A percentile compares a stretch with the other conserved stretches of the same genome.
phyloP scores from a whole-genome alignment of 306 rosid genomes.

The Fragaria iinumae region DNA sequence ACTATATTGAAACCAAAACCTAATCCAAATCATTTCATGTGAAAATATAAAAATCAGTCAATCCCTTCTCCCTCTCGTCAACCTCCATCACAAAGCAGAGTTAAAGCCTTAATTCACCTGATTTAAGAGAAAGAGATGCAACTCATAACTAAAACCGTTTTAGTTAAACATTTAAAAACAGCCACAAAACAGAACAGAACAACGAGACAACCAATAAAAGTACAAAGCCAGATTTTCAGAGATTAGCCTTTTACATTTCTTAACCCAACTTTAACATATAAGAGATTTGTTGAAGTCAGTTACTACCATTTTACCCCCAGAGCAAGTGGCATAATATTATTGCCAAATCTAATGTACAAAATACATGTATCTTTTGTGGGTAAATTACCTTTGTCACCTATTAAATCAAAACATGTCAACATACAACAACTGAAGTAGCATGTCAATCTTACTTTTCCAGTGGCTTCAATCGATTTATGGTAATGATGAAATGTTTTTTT shows the following conservation, averaged over 20 bases:
- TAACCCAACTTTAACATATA: no score
- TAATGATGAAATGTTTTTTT: no score
- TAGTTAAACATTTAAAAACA: neutral
- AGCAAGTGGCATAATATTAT: no score
- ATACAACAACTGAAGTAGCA: neutral
- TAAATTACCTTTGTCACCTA: neutral
- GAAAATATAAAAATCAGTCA: neutral
- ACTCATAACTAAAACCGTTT: neutral
- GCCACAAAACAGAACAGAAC: neutral
- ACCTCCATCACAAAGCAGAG: neutral
- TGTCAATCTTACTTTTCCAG: neutral
- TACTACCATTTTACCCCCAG: no score
- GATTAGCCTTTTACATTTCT: no score
- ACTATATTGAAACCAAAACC: neutral
- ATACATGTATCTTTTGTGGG: neutral
- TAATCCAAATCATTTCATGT: neutral
- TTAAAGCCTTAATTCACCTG: neutral
- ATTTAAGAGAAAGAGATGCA: neutral
- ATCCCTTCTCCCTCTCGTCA: neutral
- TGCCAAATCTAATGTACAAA: neutral
- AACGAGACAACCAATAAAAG: no score
- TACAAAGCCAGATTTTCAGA: neutral
- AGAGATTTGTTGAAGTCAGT: neutral
- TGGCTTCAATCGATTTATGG: neutral
- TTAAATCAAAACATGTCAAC: neutral